A percentile compares a stretch with the other conserved stretches of the same genome.
Conservation (phyloP, 2,329 filamentous ascomycete species). For the Sporothrix phasma region DNA sequence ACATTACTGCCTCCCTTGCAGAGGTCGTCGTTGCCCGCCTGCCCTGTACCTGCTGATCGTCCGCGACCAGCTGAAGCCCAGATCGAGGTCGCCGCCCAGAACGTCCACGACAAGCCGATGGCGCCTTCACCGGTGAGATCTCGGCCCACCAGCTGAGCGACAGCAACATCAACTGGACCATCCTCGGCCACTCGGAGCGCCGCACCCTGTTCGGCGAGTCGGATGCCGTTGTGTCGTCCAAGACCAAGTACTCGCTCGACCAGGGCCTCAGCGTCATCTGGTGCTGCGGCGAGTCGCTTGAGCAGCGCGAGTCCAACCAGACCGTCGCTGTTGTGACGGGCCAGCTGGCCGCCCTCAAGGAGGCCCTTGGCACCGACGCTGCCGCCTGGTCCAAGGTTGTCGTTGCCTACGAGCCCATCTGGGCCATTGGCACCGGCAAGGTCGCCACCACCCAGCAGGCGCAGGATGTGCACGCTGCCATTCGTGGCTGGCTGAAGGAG, state of each 20-base stretch:
- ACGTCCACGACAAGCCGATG: constrained; percentile 97
- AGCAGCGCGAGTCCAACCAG: constrained; percentile 78
- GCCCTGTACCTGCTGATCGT: constrained; percentile 82
- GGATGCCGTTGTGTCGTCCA: constrained; percentile 76
- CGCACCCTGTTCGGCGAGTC: constrained; percentile 80
- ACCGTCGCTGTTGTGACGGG: constrained; percentile 77
- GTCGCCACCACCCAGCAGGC: constrained; percentile 82
- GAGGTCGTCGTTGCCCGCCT: constrained; percentile 91
- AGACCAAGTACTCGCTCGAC: constrained; percentile 88
- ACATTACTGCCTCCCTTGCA: constrained; percentile 27
- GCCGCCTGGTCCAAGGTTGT: constrained; percentile 75
- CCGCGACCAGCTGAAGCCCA: constrained; percentile 64
- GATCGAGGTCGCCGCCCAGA: constrained; percentile 86
- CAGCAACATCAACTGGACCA: constrained; percentile 75
- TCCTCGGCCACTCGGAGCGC: constrained; percentile 92
- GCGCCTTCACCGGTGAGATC: constrained; percentile 96
- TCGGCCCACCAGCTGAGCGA: constrained; percentile 86
- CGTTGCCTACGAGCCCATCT: constrained; percentile 97
- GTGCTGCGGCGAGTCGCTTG: constrained; percentile 92
- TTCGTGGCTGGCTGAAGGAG: constrained; percentile 78
- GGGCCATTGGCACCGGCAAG: constrained; percentile 90
- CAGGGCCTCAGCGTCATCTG: constrained; percentile 85
- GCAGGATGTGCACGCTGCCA: constrained; percentile 86
- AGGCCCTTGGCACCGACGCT: constrained; percentile 54
- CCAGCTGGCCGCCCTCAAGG: constrained; percentile 72